Evolutionary conservation across 352 stramenopile species (phyloP), one percentile per base, ranked within the genome.

Genomic region (Phytopythium boreale): DNA sequence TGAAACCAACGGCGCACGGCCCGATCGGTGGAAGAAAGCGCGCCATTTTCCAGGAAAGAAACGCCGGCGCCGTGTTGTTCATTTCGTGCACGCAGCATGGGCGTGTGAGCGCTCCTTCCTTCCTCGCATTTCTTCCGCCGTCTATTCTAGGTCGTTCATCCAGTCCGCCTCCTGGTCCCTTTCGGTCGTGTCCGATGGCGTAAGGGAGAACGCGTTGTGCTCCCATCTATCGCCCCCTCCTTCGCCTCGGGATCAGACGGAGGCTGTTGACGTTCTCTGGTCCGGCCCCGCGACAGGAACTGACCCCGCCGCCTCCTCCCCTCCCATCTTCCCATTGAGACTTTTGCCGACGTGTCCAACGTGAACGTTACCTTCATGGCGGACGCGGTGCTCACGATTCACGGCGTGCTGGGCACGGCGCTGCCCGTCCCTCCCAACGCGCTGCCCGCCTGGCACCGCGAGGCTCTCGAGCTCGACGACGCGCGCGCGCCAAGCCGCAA

Each of bases 371-470:
- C 20, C 17, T 14, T 29, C 10, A 37, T 26, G 26, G 69, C 74
- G 67, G 64, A 72, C 31, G 15, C 27, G n/a, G 46, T 47, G 47
- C 27, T 76, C 37, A 75, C 62, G 20, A 50, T 75, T 34, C 69
- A 75, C 27, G 56, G 70, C 26, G 47, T 66, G 34, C 43, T 73
- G 19, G 70, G 68, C 56, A 60, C 71, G 55, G 66, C 64, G 43
- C 57, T 76, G 49, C 73, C 73, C 3, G 59, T 78, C 4, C 50
- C 62, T 10, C 57, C 52, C 1, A 26, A 43, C 15, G 53, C 63
- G 26, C 52, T 76, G 49, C 70, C 73, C 6, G n/a, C 41, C 4
- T 78, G 70, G 70, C 64, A 80, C 37, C 63, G 74, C 24, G 70
- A 77, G 36, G 60, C 71, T 20, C 62, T 76, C 1, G 43, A 56